phyloP scores from a whole-genome alignment of 768 basidiomycete genomes.

The Mycena capillaripes region DNA sequence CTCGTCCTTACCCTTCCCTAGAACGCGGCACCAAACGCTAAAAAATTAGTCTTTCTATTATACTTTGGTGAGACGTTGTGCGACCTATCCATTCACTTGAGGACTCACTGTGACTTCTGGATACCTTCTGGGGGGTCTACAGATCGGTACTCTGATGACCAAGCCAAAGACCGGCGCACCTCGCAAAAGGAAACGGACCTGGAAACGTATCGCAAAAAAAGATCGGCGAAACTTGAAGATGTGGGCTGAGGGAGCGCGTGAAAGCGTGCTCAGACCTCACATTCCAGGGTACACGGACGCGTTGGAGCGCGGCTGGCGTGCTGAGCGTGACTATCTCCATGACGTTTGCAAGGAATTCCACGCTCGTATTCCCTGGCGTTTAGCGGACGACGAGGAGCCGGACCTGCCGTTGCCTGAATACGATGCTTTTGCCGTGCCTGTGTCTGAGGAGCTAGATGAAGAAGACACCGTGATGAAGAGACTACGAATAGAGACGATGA shows the following conservation, averaged over 20 bases:
- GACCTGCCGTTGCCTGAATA: background rate
- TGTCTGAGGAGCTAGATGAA: background rate
- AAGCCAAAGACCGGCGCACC: background rate
- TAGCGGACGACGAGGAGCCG: constrained; percentile 17
- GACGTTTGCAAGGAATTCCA: constrained; percentile 8
- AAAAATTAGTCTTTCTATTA: too few relatives aligned
- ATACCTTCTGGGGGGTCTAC: too few relatives aligned
- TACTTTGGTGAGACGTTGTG: background rate
- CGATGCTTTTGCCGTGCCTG: background rate
- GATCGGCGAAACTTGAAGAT: constrained; percentile 9
- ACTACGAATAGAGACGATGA: background rate
- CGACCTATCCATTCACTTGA: too few relatives aligned
- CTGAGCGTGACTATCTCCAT: background rate
- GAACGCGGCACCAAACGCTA: background rate
- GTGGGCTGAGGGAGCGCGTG: background rate
- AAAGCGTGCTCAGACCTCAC: background rate
- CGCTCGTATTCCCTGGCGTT: constrained; percentile 1
- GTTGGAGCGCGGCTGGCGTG: background rate
- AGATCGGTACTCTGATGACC: too few relatives aligned
- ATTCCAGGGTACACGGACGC: background rate
- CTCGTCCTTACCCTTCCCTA: background rate
- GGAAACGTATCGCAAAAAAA: constrained; percentile 8
- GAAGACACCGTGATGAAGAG: background rate
- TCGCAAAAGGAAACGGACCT: background rate
- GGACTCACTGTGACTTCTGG: too few relatives aligned